Evolutionary conservation across 2,329 filamentous ascomycete species (phyloP).

Genomic region (Neospermospora avenae): DNA sequence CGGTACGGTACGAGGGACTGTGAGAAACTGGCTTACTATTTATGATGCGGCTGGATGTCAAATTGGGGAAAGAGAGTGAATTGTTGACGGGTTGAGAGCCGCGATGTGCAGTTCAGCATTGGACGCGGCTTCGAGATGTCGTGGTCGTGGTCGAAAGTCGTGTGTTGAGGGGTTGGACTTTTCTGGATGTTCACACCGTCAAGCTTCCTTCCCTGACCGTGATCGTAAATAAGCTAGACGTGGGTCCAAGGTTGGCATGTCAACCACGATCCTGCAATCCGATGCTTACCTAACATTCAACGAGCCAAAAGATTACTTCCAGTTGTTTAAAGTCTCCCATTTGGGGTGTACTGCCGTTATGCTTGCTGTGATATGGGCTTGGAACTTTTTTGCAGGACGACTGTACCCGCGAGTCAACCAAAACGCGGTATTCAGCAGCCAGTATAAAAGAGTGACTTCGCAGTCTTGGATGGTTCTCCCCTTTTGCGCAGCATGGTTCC

Average conservation of each 20-base stretch:
- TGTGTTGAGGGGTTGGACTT: background rate
- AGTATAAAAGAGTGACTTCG: background rate
- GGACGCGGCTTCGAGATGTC: background rate
- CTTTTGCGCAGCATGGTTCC: conserved; percentile 51
- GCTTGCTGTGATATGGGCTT: conserved; percentile 2
- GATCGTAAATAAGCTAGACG: conserved; percentile 9
- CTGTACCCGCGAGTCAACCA: conserved; percentile 1
- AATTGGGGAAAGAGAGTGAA: background rate
- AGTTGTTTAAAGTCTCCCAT: background rate
- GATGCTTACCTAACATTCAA: conserved; percentile 3
- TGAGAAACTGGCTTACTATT: conserved; percentile 7
- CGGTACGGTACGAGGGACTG: background rate
- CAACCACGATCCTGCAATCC: background rate
- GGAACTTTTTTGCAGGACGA: conserved; percentile 3
- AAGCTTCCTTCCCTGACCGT: conserved; percentile 1
- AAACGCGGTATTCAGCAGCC: background rate
- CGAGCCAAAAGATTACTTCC: background rate
- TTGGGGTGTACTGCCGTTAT: background rate
- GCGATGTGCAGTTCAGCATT: background rate
- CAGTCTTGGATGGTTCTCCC: background rate
- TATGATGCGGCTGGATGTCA: background rate
- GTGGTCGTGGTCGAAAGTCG: background rate
- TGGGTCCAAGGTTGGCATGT: conserved; percentile 1
- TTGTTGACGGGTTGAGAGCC: background rate
- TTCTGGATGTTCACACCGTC: background rate